These are phyloP conservation scores for Basidiobolus meristosporus DNA, from an alignment of 371 early-diverging fungal species.

Conservation along the genomic window DNA sequence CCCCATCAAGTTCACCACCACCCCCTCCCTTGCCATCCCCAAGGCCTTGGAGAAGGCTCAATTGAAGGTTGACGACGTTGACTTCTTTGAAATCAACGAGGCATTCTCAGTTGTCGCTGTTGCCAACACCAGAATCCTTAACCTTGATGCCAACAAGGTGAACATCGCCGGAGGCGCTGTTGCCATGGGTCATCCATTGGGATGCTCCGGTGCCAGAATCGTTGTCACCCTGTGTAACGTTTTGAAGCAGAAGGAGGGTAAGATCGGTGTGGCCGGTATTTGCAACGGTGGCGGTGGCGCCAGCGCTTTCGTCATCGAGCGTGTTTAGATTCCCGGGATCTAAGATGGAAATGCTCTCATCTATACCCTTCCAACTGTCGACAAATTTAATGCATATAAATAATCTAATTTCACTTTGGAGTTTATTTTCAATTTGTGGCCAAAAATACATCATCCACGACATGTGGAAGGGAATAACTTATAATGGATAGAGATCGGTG, in stretches of 20 bases:
- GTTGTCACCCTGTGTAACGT: constrained; percentile 66
- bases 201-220: constrained; percentile 90
- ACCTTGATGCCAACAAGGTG: constrained; percentile 49
- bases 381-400: too few species aligned
- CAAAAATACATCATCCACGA: too few species aligned
- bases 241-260: constrained; percentile 41
- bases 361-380: too few species aligned
- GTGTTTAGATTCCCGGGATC: too few species aligned
- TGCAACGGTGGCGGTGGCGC: constrained; percentile 96
- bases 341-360: too few species aligned
- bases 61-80: constrained; percentile 41
- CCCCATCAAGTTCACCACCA: constrained; percentile 85
- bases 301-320: constrained; percentile 60
- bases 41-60: constrained; percentile 71
- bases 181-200: constrained; percentile 94
- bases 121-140: constrained; percentile 71
- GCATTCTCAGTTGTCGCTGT: constrained; percentile 92
- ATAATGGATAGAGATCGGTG: too few species aligned
- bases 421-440: too few species aligned
- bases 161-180: constrained; percentile 95
- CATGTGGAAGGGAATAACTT: too few species aligned
- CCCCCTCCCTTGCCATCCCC: constrained; percentile 85
- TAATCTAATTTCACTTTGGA: too few species aligned
- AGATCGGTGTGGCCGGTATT: constrained; percentile 78
- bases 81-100: constrained; percentile 90